A percentile compares a stretch with the other conserved stretches of the same genome.
Conservation (phyloP, 208 protist genomes). For the Trypanosoma mega region DNA sequence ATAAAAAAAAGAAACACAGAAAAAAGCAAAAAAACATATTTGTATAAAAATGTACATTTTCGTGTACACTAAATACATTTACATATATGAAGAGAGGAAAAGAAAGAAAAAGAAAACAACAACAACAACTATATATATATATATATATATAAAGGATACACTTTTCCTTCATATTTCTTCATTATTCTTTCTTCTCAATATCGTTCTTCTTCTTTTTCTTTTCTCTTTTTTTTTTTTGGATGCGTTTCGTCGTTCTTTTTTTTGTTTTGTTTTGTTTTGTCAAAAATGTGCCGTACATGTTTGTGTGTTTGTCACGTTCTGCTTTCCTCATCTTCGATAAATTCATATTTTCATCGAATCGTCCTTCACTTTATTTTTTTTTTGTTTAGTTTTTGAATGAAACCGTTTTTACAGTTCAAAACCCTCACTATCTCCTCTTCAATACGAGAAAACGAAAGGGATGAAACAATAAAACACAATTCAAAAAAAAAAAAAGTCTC, state of each 20-base stretch:
- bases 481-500: background rate
- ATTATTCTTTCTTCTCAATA: background rate
- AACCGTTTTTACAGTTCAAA: too few relatives aligned
- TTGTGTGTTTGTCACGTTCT: too few relatives aligned
- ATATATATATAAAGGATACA: background rate
- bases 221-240: background rate
- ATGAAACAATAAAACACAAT: too few relatives aligned
- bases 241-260: background rate
- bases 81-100: background rate
- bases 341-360: background rate
- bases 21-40: too few relatives aligned
- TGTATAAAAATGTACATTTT: background rate
- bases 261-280: background rate
- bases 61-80: too few relatives aligned
- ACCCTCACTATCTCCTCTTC: background rate
- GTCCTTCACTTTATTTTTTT: background rate
- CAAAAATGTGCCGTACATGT: too few relatives aligned
- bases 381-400: background rate
- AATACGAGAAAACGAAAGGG: background rate
- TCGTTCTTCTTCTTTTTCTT: background rate
- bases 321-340: too few relatives aligned
- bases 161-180: background rate
- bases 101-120: background rate
- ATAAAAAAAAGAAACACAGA: too few relatives aligned
- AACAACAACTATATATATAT: background rate